Percentiles rank a stretch among this genome's conserved stretches.
These are phyloP conservation scores for Veloporphyrellus conicus DNA, from an alignment of 1,284 basidiomycete species.

Conservation along the genomic window DNA sequence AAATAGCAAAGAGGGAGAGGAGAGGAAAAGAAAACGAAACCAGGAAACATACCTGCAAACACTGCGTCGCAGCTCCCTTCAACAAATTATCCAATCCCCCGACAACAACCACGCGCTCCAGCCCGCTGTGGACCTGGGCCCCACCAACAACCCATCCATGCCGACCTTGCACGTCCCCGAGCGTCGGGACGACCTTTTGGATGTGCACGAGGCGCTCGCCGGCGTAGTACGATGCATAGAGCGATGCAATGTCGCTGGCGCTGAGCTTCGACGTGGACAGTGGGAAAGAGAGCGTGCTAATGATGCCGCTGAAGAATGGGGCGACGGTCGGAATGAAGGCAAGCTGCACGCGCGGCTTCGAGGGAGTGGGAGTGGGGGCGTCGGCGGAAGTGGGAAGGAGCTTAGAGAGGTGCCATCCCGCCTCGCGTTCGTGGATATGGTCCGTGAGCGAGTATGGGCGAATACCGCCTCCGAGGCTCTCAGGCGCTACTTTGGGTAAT, in stretches of 20 bases:
- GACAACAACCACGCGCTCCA: constrained; percentile 88
- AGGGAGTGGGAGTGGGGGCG: neutral
- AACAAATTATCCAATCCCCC: constrained; percentile 93
- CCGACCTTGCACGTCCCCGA: constrained; percentile 72
- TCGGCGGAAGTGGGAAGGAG: constrained; percentile 39
- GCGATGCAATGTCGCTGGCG: constrained; percentile 68
- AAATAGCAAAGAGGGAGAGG: neutral
- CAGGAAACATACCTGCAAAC: constrained; percentile 68
- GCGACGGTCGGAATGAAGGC: constrained; percentile 87
- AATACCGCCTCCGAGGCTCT: constrained; percentile 73
- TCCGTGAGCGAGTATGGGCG: constrained; percentile 89
- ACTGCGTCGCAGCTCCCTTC: constrained; percentile 98
- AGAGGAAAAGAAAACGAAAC: neutral
- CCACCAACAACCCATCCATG: constrained; percentile 93
- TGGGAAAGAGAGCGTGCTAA: constrained; percentile 82
- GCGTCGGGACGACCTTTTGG: constrained; percentile 70
- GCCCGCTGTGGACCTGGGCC: constrained; percentile 87
- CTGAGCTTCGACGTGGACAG: constrained; percentile 55
- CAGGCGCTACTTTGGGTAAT: constrained; percentile 78
- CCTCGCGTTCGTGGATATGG: constrained; percentile 98
- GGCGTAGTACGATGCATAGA: constrained; percentile 79
- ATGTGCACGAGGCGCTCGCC: constrained; percentile 69
- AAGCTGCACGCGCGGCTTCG: constrained; percentile 49
- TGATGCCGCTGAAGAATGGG: constrained; percentile 96
- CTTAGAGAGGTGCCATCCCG: constrained; percentile 73